Evolutionary conservation across 2,329 filamentous ascomycete genomes (phyloP), one percentile per base, ranked within the genome.

Genomic region (Amesomyces nigricolor): DNA sequence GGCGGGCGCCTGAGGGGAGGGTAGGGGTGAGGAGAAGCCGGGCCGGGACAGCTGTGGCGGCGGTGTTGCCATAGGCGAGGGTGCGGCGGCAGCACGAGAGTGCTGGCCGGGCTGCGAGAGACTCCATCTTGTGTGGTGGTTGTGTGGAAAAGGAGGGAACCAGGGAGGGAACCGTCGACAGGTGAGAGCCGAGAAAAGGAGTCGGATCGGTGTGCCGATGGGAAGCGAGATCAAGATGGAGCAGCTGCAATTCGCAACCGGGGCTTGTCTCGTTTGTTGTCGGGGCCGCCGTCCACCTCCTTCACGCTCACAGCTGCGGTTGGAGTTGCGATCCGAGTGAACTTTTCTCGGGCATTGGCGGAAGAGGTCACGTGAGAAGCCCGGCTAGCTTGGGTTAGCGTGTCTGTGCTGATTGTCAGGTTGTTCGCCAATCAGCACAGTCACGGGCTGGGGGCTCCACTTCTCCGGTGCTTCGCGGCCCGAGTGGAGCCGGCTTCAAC

Each of bases 1-100:
- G 73, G 47, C 78, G 68, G 49, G 43, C 70, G 58, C 73, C 72
- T 53, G 63, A 63, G 13, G 50, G 66, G 40, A 53, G 63, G 32
- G 32, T 58, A 48, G 68, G 54, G 58, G 58, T 58, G 49, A 54
- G 40, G 47, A 52, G 49, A 63, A 59, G 53, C 45, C 60, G 51
- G 55, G 63, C 65, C 51, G 65, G 40, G 61, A 66, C 32, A 7
- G 32, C 32, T 35, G 62, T 65, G 49, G 32, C 32, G 8, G 62
- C 65, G 49, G 61, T 58, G 46, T 47, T 14, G 19, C 49, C 22
- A 16, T 55, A 53, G 37, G 48, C 39, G 17, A 54, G 43, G 38
- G 53, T 47, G 39, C 55, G 58, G 50, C 56, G 54, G 58, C 58
- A 63, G 58, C 60, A 62, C 44, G 57, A 51, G 45, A 57, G 40